These are phyloP conservation scores for Pseudozyma tsukubaensis DNA, from an alignment of 1,284 basidiomycete genomes.

Conservation along the genomic window DNA sequence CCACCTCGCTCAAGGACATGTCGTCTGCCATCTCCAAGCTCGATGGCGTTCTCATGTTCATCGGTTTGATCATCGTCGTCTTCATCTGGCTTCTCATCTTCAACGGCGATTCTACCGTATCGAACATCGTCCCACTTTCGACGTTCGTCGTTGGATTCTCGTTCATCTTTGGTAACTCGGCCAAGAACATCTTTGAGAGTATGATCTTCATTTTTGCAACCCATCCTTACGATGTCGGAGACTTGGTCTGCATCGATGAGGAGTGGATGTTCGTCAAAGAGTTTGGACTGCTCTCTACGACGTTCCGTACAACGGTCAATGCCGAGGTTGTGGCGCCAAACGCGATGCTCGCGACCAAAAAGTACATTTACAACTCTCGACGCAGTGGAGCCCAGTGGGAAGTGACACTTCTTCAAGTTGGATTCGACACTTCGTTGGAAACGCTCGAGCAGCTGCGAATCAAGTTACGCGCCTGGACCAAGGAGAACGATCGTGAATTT, in stretches of 20 bases:
- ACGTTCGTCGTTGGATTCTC: constrained; percentile 75
- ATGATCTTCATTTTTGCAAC: constrained; percentile 79
- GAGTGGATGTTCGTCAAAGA: constrained; percentile 67
- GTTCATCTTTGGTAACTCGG: constrained; percentile 79
- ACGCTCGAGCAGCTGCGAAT: constrained; percentile 76
- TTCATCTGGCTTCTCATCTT: constrained; percentile 84
- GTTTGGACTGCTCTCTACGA: constrained; percentile 83
- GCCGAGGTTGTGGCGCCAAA: constrained; percentile 84
- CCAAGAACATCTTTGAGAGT: constrained; percentile 80
- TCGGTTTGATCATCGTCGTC: constrained; percentile 75
- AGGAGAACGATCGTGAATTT: constrained; percentile 75
- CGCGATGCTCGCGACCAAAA: constrained; percentile 78
- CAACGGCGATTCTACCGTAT: constrained; percentile 77
- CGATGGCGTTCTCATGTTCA: constrained; percentile 72
- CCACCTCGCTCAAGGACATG: constrained; percentile 74
- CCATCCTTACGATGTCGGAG: constrained; percentile 68
- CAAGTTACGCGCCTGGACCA: constrained; percentile 76
- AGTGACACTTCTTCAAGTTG: constrained; percentile 72
- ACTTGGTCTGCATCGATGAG: constrained; percentile 67
- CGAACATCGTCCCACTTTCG: constrained; percentile 83
- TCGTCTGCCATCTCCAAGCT: constrained; percentile 62
- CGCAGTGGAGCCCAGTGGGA: constrained; percentile 76
- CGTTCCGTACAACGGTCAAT: constrained; percentile 81
- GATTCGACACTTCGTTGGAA: constrained; percentile 67
- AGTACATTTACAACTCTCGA: constrained; percentile 76